A percentile compares a stretch with the other conserved stretches of the same genome.
These are phyloP conservation scores for Penicillium sp. DNA, from an alignment of 2,329 filamentous ascomycete species.

Conservation along the genomic window DNA sequence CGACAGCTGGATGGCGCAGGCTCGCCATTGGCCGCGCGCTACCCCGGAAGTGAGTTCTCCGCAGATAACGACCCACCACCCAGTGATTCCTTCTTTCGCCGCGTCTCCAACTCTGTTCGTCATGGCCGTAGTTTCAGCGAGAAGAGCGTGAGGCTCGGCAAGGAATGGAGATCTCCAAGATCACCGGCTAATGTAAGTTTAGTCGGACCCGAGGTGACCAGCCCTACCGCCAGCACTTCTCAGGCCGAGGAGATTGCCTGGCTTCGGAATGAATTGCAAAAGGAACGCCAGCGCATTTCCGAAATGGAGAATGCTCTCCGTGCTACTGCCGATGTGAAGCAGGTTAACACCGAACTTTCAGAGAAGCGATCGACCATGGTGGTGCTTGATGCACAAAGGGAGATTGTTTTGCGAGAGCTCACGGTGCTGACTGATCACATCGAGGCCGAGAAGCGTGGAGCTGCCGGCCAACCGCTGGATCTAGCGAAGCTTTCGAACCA, in stretches of 20 bases:
- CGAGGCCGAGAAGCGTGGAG: constrained; percentile 81
- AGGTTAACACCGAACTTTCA: constrained; percentile 81
- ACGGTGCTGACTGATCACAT: constrained; percentile 89
- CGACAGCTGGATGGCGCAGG: constrained; percentile 51
- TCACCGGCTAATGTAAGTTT: constrained; percentile 62
- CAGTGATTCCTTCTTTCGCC: constrained; percentile 78
- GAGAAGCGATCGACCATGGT: constrained; percentile 97
- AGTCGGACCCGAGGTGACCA: constrained; percentile 67
- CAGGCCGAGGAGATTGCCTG: constrained; percentile 66
- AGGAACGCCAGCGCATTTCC: constrained; percentile 81
- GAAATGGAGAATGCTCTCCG: constrained; percentile 70
- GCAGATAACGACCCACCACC: constrained; percentile 94
- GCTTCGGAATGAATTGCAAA: constrained; percentile 73
- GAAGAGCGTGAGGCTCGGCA: constrained; percentile 59
- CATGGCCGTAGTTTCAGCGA: constrained; percentile 89
- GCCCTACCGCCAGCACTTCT: constrained; percentile 68
- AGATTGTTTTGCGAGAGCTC: constrained; percentile 91
- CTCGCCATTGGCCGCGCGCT: constrained; percentile 67
- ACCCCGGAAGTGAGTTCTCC: constrained; percentile 81
- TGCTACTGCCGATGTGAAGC: constrained; percentile 66
- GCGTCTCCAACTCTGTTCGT: constrained; percentile 90
- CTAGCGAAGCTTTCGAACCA: constrained; percentile 69
- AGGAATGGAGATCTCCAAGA: constrained; percentile 72
- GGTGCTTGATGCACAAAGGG: constrained; percentile 88
- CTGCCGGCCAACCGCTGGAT: constrained; percentile 77